Evolutionary conservation across 202 grass and related monocot genomes (phyloP).

Genomic region (Musa balbisiana): DNA sequence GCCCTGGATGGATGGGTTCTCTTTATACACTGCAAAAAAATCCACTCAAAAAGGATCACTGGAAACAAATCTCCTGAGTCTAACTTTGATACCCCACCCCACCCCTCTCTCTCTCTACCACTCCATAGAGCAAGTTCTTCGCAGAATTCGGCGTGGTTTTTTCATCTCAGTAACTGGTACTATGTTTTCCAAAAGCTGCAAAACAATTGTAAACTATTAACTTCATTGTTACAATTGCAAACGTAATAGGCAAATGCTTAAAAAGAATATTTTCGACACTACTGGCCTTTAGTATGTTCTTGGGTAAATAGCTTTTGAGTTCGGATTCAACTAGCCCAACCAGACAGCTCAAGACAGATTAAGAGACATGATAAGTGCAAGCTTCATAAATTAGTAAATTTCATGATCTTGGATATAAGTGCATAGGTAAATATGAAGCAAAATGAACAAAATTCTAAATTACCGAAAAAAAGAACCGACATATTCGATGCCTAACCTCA

Average conservation of each 20-base stretch:
- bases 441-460: not conserved
- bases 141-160: slow-evolving; percentile 32
- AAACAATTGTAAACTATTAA: slow-evolving; percentile 20
- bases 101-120: slow-evolving; percentile 42
- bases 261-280: too few species aligned
- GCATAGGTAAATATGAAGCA: not conserved
- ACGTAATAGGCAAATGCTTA: too few species aligned
- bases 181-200: slow-evolving; percentile 66
- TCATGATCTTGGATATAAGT: not conserved
- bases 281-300: too few species aligned
- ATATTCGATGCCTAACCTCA: not conserved
- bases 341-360: too few species aligned
- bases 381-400: not conserved
- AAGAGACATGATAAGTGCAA: too few species aligned
- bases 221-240: not conserved
- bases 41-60: slow-evolving; percentile 21
- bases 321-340: too few species aligned
- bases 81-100: too few species aligned
- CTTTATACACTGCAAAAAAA: slow-evolving; percentile 11
- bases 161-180: slow-evolving; percentile 52
- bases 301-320: too few species aligned
- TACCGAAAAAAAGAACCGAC: not conserved
- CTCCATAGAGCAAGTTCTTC: slow-evolving; percentile 67
- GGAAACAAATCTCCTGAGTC: slow-evolving; percentile 8
- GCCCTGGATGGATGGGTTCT: not conserved